A percentile compares a stretch with the other conserved stretches of the same genome.
Conservation (phyloP, 352 stramenopile species). For the Globisporangium solare region DNA sequence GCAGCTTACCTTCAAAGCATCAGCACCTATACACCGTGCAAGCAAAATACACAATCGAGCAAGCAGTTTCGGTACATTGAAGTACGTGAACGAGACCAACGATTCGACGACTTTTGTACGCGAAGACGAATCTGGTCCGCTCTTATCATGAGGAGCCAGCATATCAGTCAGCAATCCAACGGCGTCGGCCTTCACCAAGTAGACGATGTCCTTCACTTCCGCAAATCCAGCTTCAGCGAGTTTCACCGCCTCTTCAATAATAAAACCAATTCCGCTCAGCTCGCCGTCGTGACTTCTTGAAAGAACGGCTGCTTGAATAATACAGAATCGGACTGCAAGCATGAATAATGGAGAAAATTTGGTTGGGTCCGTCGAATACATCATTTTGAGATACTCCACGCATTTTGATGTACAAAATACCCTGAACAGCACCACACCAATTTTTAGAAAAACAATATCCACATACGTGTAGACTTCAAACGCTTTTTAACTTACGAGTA, state of each 20-base stretch:
- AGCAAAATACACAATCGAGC: constrained; percentile 34
- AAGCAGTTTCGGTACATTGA: constrained; percentile 18
- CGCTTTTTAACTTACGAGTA: constrained; percentile 36
- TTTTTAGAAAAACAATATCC: too few species aligned
- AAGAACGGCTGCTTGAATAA: constrained; percentile 35
- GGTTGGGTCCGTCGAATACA: constrained; percentile 20
- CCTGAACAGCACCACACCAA: constrained; percentile 1
- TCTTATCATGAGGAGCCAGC: too few species aligned
- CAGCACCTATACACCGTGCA: constrained; percentile 25
- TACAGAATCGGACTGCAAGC: constrained; percentile 28
- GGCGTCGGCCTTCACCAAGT: neutral
- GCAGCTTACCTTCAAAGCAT: constrained; percentile 36
- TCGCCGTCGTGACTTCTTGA: constrained; percentile 25
- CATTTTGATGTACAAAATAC: constrained; percentile 39
- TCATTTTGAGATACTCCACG: constrained; percentile 29
- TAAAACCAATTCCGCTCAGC: constrained; percentile 22
- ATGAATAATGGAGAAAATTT: constrained; percentile 29
- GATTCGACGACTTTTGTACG: constrained; percentile 27
- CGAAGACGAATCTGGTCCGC: neutral
- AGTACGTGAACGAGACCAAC: constrained; percentile 23
- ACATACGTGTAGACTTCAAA: too few species aligned
- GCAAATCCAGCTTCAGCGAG: constrained; percentile 1
- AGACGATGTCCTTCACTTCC: neutral
- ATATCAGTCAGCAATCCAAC: constrained; percentile 28
- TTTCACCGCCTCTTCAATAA: constrained; percentile 25